These are phyloP conservation scores for Metschnikowia continentalis DNA, from an alignment of 805 yeast species.

Conservation along the genomic window DNA sequence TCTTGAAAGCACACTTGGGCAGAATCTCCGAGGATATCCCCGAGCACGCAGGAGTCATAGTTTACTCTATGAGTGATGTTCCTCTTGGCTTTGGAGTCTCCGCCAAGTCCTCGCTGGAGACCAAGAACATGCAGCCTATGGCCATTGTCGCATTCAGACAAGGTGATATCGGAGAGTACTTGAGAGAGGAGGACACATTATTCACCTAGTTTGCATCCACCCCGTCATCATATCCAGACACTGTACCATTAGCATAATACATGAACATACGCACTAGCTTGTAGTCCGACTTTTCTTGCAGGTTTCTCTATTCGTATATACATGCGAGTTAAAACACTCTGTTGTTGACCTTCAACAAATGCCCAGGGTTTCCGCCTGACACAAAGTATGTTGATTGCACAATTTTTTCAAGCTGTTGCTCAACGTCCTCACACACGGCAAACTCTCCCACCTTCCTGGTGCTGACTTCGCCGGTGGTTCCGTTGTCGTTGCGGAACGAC, in stretches of 20 bases:
- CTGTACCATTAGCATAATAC: conserved; percentile 12
- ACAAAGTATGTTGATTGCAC: conserved; percentile 29
- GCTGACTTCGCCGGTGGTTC: conserved; percentile 5
- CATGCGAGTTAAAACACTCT: conserved; percentile 16
- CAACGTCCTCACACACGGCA: conserved; percentile 19
- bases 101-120: conserved; percentile 86
- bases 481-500: conserved; percentile 10
- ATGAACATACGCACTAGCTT: neutral
- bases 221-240: neutral
- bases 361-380: conserved; percentile 41
- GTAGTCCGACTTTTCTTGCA: neutral
- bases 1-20: conserved; percentile 93
- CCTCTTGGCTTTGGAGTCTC: conserved; percentile 96
- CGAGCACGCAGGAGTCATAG: conserved; percentile 93
- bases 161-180: conserved; percentile 94
- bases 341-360: conserved; percentile 29
- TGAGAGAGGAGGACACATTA: conserved; percentile 95
- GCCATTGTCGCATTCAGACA: conserved; percentile 95
- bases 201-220: conserved; percentile 50
- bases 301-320: conserved; percentile 7
- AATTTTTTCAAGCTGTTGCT: conserved; percentile 24
- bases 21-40: conserved; percentile 97
- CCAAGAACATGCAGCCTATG: conserved; percentile 85
- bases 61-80: conserved; percentile 85
- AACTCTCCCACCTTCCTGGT: conserved; percentile 15